A percentile compares a stretch with the other conserved stretches of the same genome.
These are phyloP conservation scores for Trichothecium roseum DNA, from an alignment of 2,329 filamentous ascomycete genomes.

Conservation along the genomic window DNA sequence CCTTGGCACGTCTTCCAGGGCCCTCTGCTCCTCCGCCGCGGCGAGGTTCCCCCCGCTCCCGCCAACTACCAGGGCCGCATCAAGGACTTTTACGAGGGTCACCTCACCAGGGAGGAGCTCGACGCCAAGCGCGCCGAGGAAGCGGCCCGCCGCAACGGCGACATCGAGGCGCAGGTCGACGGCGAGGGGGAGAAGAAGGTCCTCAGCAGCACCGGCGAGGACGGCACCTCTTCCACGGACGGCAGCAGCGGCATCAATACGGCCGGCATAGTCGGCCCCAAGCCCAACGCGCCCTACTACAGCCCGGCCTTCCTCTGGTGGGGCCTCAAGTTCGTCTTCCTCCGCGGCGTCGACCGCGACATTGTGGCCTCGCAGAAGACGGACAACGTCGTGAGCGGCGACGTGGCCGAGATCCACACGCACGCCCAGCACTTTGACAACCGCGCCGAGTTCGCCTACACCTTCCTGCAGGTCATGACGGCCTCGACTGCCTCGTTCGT, in stretches of 20 bases:
- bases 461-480: conserved; percentile 49
- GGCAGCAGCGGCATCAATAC: conserved; percentile 16
- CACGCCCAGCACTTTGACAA: conserved; percentile 51
- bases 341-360: conserved; percentile 36
- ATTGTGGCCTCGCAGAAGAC: conserved; percentile 15
- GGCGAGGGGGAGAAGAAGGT: conserved; percentile 17
- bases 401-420: conserved; percentile 44
- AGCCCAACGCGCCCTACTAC: conserved; percentile 33
- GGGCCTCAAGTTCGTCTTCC: conserved; percentile 31
- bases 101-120: conserved; percentile 42
- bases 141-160: conserved; percentile 7
- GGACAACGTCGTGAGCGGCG: conserved; percentile 40
- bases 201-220: conserved; percentile 19
- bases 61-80: conserved; percentile 29
- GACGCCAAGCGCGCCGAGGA: conserved; percentile 25
- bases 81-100: conserved; percentile 46
- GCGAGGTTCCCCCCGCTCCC: conserved; percentile 28
- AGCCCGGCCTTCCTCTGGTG: conserved; percentile 29
- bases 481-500: conserved; percentile 53
- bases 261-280: conserved; percentile 25
- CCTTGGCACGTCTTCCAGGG: conserved; percentile 43
- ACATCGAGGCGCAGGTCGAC: conserved; percentile 12
- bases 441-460: conserved; percentile 42
- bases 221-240: conserved; percentile 16
- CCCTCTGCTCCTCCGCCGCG: conserved; percentile 38